Base-by-base conservation (phyloP, 2,329 filamentous ascomycete genomes). In the Coniochaeta sp. region DNA sequence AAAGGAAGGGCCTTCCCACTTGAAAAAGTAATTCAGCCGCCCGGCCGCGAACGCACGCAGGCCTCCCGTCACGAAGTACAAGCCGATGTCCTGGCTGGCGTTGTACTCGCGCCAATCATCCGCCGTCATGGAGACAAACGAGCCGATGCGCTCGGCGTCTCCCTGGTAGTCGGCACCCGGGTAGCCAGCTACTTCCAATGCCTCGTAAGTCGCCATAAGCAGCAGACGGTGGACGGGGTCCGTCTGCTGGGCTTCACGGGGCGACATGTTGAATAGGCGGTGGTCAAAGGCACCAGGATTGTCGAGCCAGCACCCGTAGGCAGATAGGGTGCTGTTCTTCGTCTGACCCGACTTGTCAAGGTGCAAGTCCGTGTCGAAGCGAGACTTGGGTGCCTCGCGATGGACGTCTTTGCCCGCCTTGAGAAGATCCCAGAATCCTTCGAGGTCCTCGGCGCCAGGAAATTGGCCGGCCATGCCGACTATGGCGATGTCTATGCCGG, bases 101-200 rank as follows among this genome's bases (percentile, higher is more conserved):
- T 72, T 55, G 48, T 76, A 74, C 31, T 66, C 46, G 16, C 74
- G 66, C 53, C 76, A 76, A 48, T 76, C 71, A 1, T 53, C 57
- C 0, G 53, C 56, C 26, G 62, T 61, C 4, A 59, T 50, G 6
- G 71, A 71, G 1, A 75, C 55, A 45, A 67, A 76, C 16, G 61
- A 64, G 3, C 72, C 73, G 1, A 72, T 55, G 16, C 35, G 35
- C 30, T 32, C 30, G 35, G 8, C 10, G 10, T 20, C 35, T 12
- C 10, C 35, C 10, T 42, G 35, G 35, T 8, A 9, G 8, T 12
- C 18, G 18, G 10, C 10, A 12, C 18, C 10, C 7, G 18, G 18
- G 27, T 67, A 63, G 35, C 66, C 56, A 35, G 61, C 67, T 45
- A 32, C 33, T 22, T 54, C 54, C 6, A 57, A 4, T 12, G 57